phyloP scores from a whole-genome alignment of 2,329 filamentous ascomycete genomes.

The Coniochaeta ligniaria region DNA sequence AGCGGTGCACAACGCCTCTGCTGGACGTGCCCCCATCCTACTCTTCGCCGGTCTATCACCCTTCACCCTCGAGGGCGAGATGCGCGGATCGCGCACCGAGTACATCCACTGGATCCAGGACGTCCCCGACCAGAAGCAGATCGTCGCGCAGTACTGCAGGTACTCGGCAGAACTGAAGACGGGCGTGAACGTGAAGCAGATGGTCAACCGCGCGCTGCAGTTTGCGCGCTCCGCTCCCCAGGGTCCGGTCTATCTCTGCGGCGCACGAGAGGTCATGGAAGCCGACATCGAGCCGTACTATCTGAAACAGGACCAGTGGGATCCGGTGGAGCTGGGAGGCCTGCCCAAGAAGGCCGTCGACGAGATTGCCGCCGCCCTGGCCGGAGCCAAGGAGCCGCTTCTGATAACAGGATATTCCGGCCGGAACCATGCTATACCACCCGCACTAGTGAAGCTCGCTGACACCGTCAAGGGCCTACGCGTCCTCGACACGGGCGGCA shows the following conservation, averaged over 20 bases:
- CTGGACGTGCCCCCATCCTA: slow-evolving; percentile 57
- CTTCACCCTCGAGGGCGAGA: slow-evolving; percentile 33
- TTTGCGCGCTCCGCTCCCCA: slow-evolving; percentile 72
- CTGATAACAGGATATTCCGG: slow-evolving; percentile 66
- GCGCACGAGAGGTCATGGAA: slow-evolving; percentile 77
- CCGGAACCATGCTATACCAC: slow-evolving; percentile 56
- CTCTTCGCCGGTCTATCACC: slow-evolving; percentile 36
- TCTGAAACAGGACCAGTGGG: slow-evolving; percentile 64
- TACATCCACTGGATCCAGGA: slow-evolving; percentile 38
- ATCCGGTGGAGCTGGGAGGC: slow-evolving; percentile 59
- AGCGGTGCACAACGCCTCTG: slow-evolving; percentile 64
- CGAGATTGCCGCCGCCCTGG: slow-evolving; percentile 56
- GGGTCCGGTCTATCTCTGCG: slow-evolving; percentile 74
- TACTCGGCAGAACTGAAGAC: slow-evolving; percentile 79
- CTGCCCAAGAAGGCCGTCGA: slow-evolving; percentile 44
- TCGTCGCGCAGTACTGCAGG: slow-evolving; percentile 78
- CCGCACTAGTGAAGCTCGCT: slow-evolving; percentile 58
- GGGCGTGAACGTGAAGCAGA: slow-evolving; percentile 80
- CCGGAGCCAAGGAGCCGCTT: slow-evolving; percentile 57
- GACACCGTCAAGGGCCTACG: slow-evolving; percentile 60
- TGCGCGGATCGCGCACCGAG: slow-evolving; percentile 30
- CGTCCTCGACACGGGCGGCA: slow-evolving; percentile 69
- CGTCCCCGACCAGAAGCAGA: slow-evolving; percentile 31
- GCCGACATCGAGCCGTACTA: slow-evolving; percentile 70
- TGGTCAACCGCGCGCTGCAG: slow-evolving; percentile 77